Evolutionary conservation across 2,329 filamentous ascomycete genomes (phyloP).

Genomic region (Thielaviopsis euricoi): DNA sequence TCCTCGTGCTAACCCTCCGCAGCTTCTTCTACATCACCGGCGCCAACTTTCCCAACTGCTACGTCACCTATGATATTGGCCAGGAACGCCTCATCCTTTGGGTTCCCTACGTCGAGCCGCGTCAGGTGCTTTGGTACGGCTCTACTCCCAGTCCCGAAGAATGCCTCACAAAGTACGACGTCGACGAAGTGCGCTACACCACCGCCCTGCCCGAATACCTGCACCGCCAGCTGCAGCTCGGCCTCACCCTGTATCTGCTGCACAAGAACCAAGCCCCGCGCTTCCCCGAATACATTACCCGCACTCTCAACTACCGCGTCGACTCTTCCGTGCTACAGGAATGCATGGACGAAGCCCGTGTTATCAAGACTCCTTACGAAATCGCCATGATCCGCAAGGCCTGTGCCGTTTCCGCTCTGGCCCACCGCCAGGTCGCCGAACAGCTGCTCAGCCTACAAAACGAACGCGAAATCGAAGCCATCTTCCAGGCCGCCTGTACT

Average conservation of each 20-base stretch:
- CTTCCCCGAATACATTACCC: slow-evolving; percentile 22
- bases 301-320: slow-evolving; percentile 21
- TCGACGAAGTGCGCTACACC: slow-evolving; percentile 53
- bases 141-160: slow-evolving; percentile 42
- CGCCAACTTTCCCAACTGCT: slow-evolving; percentile 35
- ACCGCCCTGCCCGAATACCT: slow-evolving; percentile 34
- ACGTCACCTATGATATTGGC: slow-evolving; percentile 39
- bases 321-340: slow-evolving; percentile 39
- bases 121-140: slow-evolving; percentile 47
- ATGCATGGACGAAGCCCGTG: slow-evolving; percentile 65
- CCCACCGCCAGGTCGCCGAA: slow-evolving; percentile 57
- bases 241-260: slow-evolving; percentile 27
- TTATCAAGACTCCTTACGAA: slow-evolving; percentile 76
- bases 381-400: slow-evolving; percentile 66
- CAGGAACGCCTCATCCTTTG: slow-evolving; percentile 52
- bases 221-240: slow-evolving; percentile 19
- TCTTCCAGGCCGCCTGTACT: slow-evolving; percentile 58
- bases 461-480: slow-evolving; percentile 70
- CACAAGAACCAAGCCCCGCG: slow-evolving; percentile 28
- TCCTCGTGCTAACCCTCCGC: slow-evolving; percentile 3
- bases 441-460: slow-evolving; percentile 47
- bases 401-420: slow-evolving; percentile 61
- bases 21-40: slow-evolving; percentile 45
- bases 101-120: slow-evolving; percentile 52
- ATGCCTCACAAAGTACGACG: slow-evolving; percentile 44